Evolutionary conservation across 2,329 filamentous ascomycete genomes (phyloP).

Genomic region (Neonectria faginata): DNA sequence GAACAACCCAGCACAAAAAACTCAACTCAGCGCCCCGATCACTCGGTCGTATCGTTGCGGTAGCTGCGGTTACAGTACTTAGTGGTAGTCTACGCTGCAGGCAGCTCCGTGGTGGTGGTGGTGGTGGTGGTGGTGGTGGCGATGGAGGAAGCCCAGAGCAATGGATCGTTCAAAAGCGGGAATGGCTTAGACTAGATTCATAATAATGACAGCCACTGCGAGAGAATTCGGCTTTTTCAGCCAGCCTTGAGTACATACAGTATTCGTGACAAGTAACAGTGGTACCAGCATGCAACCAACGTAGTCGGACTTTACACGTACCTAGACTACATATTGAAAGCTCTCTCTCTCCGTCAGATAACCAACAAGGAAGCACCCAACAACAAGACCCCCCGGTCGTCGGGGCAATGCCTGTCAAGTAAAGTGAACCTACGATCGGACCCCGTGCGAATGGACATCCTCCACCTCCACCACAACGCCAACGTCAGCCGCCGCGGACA

Average conservation of each 20-base stretch:
- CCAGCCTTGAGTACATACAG: not conserved
- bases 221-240: not conserved
- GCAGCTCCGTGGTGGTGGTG: not conserved
- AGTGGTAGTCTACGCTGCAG: not conserved
- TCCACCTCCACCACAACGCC: conserved; percentile 3
- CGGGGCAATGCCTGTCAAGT: conserved; percentile 3
- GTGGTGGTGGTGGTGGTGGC: not conserved
- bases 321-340: not conserved
- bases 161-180: not conserved
- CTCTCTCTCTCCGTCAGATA: not conserved
- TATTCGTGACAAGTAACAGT: not conserved
- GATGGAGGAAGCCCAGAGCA: not conserved
- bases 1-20: not conserved
- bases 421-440: conserved; percentile 1
- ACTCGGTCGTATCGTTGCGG: not conserved
- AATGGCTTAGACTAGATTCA: not conserved
- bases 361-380: not conserved
- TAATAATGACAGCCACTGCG: not conserved
- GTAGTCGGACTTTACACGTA: not conserved
- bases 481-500: conserved; percentile 3
- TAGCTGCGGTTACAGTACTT: not conserved
- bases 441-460: not conserved
- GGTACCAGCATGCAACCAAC: not conserved
- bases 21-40: not conserved
- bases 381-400: not conserved